phyloP scores from a whole-genome alignment of 371 early-diverging fungal genomes.

The Rhizopus sp. region DNA sequence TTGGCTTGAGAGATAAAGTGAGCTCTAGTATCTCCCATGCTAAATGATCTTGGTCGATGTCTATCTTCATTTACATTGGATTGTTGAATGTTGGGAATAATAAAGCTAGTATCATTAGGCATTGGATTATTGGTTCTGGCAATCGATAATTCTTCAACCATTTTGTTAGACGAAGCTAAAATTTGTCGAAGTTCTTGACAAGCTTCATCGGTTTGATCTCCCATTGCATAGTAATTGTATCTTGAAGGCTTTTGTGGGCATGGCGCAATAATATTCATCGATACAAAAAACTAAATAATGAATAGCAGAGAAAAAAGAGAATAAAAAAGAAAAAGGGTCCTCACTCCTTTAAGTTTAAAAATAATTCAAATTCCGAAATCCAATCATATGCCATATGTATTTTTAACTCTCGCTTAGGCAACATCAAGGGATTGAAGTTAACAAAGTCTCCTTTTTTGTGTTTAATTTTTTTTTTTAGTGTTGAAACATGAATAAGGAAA shows the following conservation, averaged over 20 bases:
- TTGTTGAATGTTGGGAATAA: constrained; percentile 17
- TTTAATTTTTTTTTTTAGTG: too few relatives aligned
- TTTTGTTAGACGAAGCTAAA: constrained; percentile 14
- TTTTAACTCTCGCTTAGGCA: too few relatives aligned
- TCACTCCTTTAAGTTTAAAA: too few relatives aligned
- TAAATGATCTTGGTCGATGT: constrained; percentile 31
- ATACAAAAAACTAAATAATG: not conserved
- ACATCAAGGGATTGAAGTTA: too few relatives aligned
- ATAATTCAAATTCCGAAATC: too few relatives aligned
- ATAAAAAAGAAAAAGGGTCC: too few relatives aligned
- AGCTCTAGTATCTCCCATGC: constrained; percentile 28
- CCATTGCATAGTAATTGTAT: constrained; percentile 1
- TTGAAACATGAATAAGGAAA: too few relatives aligned
- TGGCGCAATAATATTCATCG: constrained; percentile 31
- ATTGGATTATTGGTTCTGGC: constrained; percentile 31
- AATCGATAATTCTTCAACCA: constrained; percentile 18
- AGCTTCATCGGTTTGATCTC: constrained; percentile 23
- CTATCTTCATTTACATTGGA: constrained; percentile 13
- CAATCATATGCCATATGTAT: too few relatives aligned
- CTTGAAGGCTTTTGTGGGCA: constrained; percentile 27
- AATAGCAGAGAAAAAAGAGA: too few relatives aligned
- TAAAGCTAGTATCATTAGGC: constrained; percentile 30
- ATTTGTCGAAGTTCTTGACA: constrained; percentile 33
- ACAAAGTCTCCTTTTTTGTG: too few relatives aligned
- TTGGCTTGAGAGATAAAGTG: not conserved